These are phyloP conservation scores for Arabidopsis lyrata DNA, from an alignment of 441 rosid genomes.

Conservation along the genomic window DNA sequence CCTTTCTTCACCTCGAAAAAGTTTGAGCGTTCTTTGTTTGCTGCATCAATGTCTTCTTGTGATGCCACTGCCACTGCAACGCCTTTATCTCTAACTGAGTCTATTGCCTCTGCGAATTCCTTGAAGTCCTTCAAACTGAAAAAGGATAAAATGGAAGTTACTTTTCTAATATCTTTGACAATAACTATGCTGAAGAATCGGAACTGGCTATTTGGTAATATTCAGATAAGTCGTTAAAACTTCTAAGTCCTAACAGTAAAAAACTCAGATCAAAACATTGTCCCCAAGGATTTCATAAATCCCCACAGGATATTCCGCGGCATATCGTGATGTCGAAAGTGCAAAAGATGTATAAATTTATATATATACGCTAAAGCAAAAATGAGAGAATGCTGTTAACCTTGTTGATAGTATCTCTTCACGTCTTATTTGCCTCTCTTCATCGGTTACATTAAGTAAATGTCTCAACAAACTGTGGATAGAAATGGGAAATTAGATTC, in stretches of 20 bases:
- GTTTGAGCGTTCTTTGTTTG: slow-evolving; percentile 63
- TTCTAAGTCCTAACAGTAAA: not conserved
- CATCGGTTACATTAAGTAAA: slow-evolving; percentile 81
- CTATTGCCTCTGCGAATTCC: slow-evolving; percentile 76
- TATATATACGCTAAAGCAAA: not conserved
- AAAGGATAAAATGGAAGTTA: not conserved
- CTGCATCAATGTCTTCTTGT: slow-evolving; percentile 73
- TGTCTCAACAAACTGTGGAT: slow-evolving; percentile 72
- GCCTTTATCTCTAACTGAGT: slow-evolving; percentile 67
- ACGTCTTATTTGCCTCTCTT: slow-evolving; percentile 83
- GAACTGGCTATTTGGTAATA: slow-evolving; percentile 1
- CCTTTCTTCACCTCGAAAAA: slow-evolving; percentile 77
- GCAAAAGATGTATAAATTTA: not conserved
- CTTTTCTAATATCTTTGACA: not conserved
- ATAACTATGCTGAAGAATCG: not conserved
- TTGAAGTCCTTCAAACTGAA: slow-evolving; percentile 86
- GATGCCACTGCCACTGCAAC: slow-evolving; percentile 85
- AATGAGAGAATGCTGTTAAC: slow-evolving; percentile 48
- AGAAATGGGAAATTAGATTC: slow-evolving; percentile 15
- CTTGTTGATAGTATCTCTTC: slow-evolving; percentile 91
- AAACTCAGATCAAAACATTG: not conserved
- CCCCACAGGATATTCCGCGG: not conserved
- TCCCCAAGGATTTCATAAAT: not conserved
- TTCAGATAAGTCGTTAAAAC: not conserved
- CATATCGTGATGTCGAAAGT: not conserved